phyloP scores from a whole-genome alignment of 176 grass and related monocot genomes.

The Triticum monococcum region DNA sequence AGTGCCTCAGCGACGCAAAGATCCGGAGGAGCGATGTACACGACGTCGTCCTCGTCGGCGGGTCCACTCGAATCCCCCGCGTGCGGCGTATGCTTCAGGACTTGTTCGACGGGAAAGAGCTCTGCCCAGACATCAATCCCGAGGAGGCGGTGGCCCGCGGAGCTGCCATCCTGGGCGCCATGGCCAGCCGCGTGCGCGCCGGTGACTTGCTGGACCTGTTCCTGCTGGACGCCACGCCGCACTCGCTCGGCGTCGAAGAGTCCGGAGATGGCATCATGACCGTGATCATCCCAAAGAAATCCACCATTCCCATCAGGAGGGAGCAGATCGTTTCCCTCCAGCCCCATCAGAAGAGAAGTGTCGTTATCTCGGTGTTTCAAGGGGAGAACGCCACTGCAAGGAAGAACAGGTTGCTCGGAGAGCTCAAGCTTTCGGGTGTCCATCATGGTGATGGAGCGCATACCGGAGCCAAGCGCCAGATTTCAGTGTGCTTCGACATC shows the following conservation, averaged over 20 bases:
- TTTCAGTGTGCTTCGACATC: constrained; percentile 30
- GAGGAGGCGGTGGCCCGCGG: constrained; percentile 37
- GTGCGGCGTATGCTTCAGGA: constrained; percentile 28
- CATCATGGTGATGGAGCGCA: not conserved
- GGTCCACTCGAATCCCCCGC: constrained; percentile 37
- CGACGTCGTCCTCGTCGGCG: constrained; percentile 34
- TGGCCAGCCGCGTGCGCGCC: not conserved
- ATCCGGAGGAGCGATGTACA: constrained; percentile 38
- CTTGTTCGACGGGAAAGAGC: constrained; percentile 30
- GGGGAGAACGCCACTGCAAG: constrained; percentile 19
- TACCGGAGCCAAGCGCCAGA: not conserved
- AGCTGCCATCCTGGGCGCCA: constrained; percentile 27
- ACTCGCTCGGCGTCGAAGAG: constrained; percentile 31
- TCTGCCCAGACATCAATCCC: constrained; percentile 29
- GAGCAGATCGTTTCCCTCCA: constrained; percentile 14
- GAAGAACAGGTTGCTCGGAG: constrained; percentile 29
- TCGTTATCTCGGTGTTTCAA: constrained; percentile 34
- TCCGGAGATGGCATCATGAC: constrained; percentile 22
- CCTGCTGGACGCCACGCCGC: constrained; percentile 23
- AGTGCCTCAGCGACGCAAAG: constrained; percentile 23
- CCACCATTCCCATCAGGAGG: constrained; percentile 7
- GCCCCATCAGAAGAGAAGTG: not conserved
- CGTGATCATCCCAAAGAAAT: constrained; percentile 28
- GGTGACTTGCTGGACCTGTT: constrained; percentile 23
- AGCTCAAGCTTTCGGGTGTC: constrained; percentile 26